phyloP scores from a whole-genome alignment of 495 filamentous ascomycete genomes.

The Cudoniella acicularis region DNA sequence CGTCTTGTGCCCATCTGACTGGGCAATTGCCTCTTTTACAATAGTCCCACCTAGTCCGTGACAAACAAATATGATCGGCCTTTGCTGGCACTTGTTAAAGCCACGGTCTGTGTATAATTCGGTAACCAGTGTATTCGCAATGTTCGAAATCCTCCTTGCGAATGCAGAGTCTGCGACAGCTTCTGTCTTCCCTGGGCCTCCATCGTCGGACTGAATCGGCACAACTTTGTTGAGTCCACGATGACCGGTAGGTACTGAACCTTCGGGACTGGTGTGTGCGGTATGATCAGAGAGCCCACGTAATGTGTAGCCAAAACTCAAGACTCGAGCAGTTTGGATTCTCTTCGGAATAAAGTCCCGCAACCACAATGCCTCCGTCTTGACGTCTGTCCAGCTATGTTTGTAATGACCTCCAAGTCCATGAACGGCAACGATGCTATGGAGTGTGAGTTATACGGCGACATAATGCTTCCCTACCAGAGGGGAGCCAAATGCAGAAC shows the following conservation, averaged over 20 bases:
- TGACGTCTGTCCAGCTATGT: conserved; percentile 1
- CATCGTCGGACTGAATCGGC: neutral
- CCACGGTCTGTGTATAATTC: neutral
- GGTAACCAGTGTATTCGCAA: neutral
- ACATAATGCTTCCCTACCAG: neutral
- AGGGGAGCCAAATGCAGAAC: neutral
- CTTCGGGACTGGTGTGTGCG: no score
- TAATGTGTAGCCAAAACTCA: conserved; percentile 26
- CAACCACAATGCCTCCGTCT: conserved; percentile 16
- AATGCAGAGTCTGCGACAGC: no score
- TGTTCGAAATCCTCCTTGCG: no score
- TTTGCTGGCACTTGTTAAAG: neutral
- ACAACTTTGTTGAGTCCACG: no score
- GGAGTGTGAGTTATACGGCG: neutral
- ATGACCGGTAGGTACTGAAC: no score
- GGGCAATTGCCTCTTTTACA: neutral
- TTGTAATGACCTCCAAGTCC: conserved; percentile 21
- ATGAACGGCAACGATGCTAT: conserved; percentile 27
- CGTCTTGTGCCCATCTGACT: neutral
- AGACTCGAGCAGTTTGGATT: conserved; percentile 17
- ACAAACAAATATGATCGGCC: neutral
- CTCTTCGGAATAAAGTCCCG: conserved; percentile 18
- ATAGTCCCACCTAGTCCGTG: neutral
- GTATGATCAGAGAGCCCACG: conserved; percentile 14
- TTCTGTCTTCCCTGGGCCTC: no score